Evolutionary conservation across 257 asterid genomes (phyloP), one percentile per base, ranked within the genome.

Genomic region (Lycium ferocissimum): DNA sequence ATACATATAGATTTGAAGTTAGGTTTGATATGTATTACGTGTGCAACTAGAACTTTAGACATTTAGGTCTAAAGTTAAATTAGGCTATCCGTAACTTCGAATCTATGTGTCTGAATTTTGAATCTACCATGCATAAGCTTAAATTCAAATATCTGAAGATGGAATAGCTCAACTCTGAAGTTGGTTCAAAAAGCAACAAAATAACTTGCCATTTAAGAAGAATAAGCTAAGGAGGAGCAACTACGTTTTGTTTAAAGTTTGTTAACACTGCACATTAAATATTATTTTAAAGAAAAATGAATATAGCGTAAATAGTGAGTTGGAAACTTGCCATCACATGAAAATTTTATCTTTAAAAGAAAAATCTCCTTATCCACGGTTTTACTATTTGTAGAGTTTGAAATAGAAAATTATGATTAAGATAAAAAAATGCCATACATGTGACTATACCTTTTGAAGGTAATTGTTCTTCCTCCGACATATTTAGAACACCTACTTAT

Each of bases 241-340:
- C 0, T 26, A 26, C 1, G 33, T 26, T 26, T 26, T 26, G 33
- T 26, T 1, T 26, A 1, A 40, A 40, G 45, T 1, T 40, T 40
- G 45, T 40, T 5, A 40, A 40, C 5, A 40, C 45, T 40, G 2
- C 5, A 40, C 3, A 3, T 40, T 40, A 40, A 40, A 40, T 40
- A 40, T 2, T 40, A 40, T 1, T 40, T 2, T 40, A 40, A 40
- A 40, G 5, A 5, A 40, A 40, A 40, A 5, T 40, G 45, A 2
- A 56, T 14, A 12, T 9, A 22, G 10, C 35, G 20, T 22, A 22
- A 1, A 62, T 62, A 0, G 37, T 1, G 10, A 0, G 0, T 3
- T 65, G 73, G 0, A 66, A 33, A 6, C 33, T 5, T 1, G 0
- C n/a, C 10, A 33, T 2, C n/a, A 33, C 4, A 5, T 12, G 3